Base-by-base conservation (phyloP, 345 rosid species). In the Aethionema arabicum region DNA sequence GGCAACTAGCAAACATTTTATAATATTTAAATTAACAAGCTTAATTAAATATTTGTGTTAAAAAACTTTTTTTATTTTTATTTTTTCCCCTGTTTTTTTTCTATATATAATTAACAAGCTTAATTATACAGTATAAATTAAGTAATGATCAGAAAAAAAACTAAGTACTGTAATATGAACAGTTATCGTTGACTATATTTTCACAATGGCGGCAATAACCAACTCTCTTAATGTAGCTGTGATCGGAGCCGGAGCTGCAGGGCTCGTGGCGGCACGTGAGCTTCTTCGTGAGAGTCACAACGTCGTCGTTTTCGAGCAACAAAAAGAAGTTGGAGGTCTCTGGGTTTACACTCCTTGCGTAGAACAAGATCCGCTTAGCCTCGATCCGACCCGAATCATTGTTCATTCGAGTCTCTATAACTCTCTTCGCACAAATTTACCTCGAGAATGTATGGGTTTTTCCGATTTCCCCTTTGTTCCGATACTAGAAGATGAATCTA, bases 171-270 rank as follows among this genome's bases (percentile, higher is more conserved):
- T n/a, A n/a, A n/a, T n/a, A n/a, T n/a, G n/a, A n/a, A n/a, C 27
- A 21, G 27, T 21, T 21, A 1, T 21, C 27, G 27, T 21, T 21
- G 27, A 21, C 27, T 21, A 1, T 21, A 21, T 21, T 21, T 21
- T 21, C 27, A 21, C 27, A 1, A 21, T 21, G 27, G 27, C 27
- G 2, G 27, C 27, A 21, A 21, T 21, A 21, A 21, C 27, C 1
- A 21, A 21, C 27, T 21, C 27, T 21, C 27, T 21, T 21, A 21
- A 73, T 49, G 97, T 87, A 27, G 92, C 92, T 0, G 88, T 90
- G 2, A 78, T 90, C 32, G 95, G 93, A 4, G 97, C 93, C 3
- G 93, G 97, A 32, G 83, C 87, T 0, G 81, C 97, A 15, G 95
- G 97, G 12, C 79, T 90, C 6, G 80, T 79, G 1, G 81, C 89